These are phyloP conservation scores for Sungouiozyma ichnusensis DNA, from an alignment of 805 yeast species.

Conservation along the genomic window DNA sequence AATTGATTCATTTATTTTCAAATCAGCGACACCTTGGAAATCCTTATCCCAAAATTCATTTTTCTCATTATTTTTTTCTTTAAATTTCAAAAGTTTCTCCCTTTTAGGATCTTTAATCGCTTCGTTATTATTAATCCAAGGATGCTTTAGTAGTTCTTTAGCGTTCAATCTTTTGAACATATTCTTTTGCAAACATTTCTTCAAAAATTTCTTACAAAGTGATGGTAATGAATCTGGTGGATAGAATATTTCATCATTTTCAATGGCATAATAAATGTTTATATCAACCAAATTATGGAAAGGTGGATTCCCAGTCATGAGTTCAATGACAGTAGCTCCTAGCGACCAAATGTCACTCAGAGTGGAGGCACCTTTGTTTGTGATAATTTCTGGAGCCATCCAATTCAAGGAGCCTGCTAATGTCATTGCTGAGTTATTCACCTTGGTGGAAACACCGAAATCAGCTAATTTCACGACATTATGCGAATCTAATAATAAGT, in stretches of 20 bases:
- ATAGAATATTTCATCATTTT: slow-evolving; percentile 30
- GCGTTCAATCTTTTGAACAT: slow-evolving; percentile 63
- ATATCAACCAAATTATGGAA: slow-evolving; percentile 46
- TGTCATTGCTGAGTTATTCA: slow-evolving; percentile 50
- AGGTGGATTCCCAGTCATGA: slow-evolving; percentile 81
- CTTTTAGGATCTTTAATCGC: slow-evolving; percentile 3
- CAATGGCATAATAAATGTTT: slow-evolving; percentile 30
- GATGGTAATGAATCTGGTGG: slow-evolving; percentile 28
- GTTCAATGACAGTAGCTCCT: slow-evolving; percentile 89
- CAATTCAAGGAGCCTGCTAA: slow-evolving; percentile 88
- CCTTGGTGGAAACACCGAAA: slow-evolving; percentile 88
- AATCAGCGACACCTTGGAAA: slow-evolving; percentile 14
- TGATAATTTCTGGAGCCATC: slow-evolving; percentile 97
- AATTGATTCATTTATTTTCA: slow-evolving; percentile 1
- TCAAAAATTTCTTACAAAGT: slow-evolving; percentile 61
- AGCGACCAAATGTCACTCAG: slow-evolving; percentile 90
- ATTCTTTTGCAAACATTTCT: slow-evolving; percentile 57
- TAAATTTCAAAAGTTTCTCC: slow-evolving; percentile 16
- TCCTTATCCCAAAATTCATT: slow-evolving; percentile 22
- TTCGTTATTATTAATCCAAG: slow-evolving; percentile 27
- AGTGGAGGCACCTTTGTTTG: slow-evolving; percentile 74
- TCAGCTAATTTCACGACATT: slow-evolving; percentile 87
- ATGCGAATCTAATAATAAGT: slow-evolving; percentile 55
- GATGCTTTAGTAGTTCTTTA: slow-evolving; percentile 47
- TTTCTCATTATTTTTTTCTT: slow-evolving; percentile 16